These are phyloP conservation scores for Daldinia concentrica DNA, from an alignment of 495 filamentous ascomycete genomes.

Conservation along the genomic window DNA sequence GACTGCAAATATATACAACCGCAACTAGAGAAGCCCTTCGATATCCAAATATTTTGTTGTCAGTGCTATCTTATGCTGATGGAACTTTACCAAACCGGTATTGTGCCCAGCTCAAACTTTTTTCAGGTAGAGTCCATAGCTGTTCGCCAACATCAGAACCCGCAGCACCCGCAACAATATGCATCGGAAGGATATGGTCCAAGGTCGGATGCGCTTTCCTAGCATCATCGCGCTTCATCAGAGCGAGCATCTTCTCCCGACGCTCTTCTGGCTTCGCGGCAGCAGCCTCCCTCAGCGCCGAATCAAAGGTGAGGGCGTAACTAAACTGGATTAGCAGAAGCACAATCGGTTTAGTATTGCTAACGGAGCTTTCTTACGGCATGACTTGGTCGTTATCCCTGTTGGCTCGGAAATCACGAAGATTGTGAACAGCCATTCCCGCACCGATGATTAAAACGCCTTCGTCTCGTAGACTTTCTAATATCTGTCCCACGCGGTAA, in stretches of 20 bases:
- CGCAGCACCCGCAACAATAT: not conserved
- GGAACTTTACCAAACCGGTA: not conserved
- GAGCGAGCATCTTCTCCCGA: constrained; percentile 61
- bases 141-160: not conserved
- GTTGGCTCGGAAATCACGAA: not conserved
- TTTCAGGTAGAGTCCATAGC: not conserved
- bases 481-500: not conserved
- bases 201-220: constrained; percentile 69
- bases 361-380: not conserved
- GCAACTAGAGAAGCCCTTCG: no score
- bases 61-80: not conserved
- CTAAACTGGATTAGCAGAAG: not conserved
- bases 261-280: constrained; percentile 58
- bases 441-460: not conserved
- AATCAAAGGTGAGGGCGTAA: not conserved
- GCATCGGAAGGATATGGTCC: not conserved
- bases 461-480: not conserved
- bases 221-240: constrained; percentile 68
- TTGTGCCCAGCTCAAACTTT: not conserved
- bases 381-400: not conserved
- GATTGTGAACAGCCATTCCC: not conserved
- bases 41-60: no score
- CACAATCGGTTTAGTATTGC: not conserved
- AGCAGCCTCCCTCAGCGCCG: constrained; percentile 62
- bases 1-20: no score